Evolutionary conservation across 1,284 basidiomycete genomes (phyloP), one percentile per base, ranked within the genome.

Genomic region (Flammula alnicola): DNA sequence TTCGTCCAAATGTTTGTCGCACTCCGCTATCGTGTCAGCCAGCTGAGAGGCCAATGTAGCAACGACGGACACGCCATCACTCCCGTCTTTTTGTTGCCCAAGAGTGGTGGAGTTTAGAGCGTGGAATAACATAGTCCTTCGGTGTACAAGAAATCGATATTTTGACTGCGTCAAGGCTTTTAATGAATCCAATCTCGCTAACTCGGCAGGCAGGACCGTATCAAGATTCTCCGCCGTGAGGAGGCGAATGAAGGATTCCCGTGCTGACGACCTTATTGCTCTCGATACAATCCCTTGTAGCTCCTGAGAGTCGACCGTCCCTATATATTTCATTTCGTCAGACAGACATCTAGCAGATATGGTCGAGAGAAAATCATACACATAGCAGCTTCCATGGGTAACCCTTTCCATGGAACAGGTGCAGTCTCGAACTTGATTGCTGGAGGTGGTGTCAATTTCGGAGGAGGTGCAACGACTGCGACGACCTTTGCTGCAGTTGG

Each of bases 281-380:
- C 79, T 75, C 14, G 86, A 85, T 17, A 91, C 88, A 52, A 90
- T 80, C 14, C 78, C 73, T 60, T 91, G 88, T 30, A 91, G 77
- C 58, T 91, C 84, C 22, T 70, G 55, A 0, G 84, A 87, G 22
- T 79, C 78, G 49, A 90, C 78, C 1, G 84, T 86, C 88, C 76
- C 75, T 77, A 51, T 2, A 36, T 38, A 52, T 12, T 33, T 33
- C 17, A 48, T 41, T 16, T 17, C 37, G 54, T 41, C 52, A 40
- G 30, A 42, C 10, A 50, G 42, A 46, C 32, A 38, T 37, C 32
- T 35, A 16, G 17, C 32, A 33, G 3, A 49, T 47, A 19, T 49
- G 14, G 47, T 14, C n/a, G n/a, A 57, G 36, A 23, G 25, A 30
- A 32, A 38, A 22, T 67, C 72, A 46, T 54, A 76, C 88, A 89